Percentiles rank a stretch among this genome's conserved stretches.
Conservation (phyloP, 768 basidiomycete genomes). For the Podaxis sp. region DNA sequence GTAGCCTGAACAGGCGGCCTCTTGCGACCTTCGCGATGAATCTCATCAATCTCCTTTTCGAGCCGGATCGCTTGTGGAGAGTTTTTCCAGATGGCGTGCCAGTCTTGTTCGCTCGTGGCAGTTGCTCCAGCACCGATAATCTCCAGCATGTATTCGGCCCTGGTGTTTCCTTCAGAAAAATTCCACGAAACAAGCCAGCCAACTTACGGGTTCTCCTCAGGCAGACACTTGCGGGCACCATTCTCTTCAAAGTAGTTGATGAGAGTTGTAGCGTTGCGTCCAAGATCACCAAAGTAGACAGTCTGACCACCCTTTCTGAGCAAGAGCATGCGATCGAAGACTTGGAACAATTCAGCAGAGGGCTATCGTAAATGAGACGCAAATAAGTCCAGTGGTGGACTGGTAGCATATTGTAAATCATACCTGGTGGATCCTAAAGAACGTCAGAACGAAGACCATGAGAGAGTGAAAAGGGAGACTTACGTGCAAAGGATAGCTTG, state of each 20-base stretch:
- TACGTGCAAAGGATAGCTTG: constrained; percentile 89
- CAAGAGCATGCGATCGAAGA: constrained; percentile 76
- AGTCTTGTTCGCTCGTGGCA: constrained; percentile 50
- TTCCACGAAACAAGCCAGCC: neutral
- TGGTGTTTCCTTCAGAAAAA: constrained; percentile 17
- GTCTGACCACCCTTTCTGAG: constrained; percentile 77
- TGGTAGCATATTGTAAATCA: constrained; percentile 64
- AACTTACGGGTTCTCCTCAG: constrained; percentile 71
- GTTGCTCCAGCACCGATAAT: constrained; percentile 76
- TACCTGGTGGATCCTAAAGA: constrained; percentile 51
- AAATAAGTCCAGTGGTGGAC: constrained; percentile 15
- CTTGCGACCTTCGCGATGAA: constrained; percentile 47
- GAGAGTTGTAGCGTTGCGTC: constrained; percentile 57
- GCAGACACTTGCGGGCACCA: constrained; percentile 59
- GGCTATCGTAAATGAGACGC: neutral
- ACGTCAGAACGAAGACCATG: neutral
- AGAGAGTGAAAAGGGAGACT: constrained; percentile 20
- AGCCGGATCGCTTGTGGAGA: constrained; percentile 42
- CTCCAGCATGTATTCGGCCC: constrained; percentile 65
- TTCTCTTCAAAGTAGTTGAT: constrained; percentile 75
- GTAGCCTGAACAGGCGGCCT: constrained; percentile 34
- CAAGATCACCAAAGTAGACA: constrained; percentile 74
- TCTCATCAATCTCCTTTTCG: constrained; percentile 39
- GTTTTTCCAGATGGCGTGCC: constrained; percentile 55
- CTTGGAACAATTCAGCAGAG: constrained; percentile 21